These are phyloP conservation scores for Neurospora sp. DNA, from an alignment of 495 filamentous ascomycete species.

Conservation along the genomic window DNA sequence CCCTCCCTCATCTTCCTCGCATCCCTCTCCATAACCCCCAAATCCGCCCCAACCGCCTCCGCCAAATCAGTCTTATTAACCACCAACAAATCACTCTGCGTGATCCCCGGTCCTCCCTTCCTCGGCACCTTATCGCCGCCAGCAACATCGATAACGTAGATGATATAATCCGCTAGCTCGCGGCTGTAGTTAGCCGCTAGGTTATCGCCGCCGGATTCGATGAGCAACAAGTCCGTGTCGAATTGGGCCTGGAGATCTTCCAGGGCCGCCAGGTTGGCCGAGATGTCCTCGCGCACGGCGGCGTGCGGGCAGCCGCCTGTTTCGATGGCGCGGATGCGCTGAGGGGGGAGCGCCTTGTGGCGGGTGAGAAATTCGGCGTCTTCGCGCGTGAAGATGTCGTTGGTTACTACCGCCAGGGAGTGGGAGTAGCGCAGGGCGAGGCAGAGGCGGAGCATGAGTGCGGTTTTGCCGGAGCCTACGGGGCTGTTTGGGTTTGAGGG, in stretches of 20 bases:
- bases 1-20: constrained; percentile 90
- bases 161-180: constrained; percentile 91
- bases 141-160: constrained; percentile 95
- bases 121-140: constrained; percentile 96
- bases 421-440: constrained; percentile 62
- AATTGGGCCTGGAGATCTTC: constrained; percentile 75
- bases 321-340: constrained; percentile 88
- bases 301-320: constrained; percentile 97
- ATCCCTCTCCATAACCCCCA: constrained; percentile 92
- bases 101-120: constrained; percentile 95
- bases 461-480: constrained; percentile 95
- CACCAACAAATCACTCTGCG: constrained; percentile 81
- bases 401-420: constrained; percentile 90
- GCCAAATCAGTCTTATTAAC: constrained; percentile 97
- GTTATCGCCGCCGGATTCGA: constrained; percentile 93
- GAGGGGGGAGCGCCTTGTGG: constrained; percentile 68
- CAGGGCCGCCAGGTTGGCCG: constrained; percentile 81
- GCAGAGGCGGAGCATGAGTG: constrained; percentile 86
- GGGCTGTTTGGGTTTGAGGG: constrained; percentile 43
- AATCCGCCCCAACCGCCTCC: constrained; percentile 80
- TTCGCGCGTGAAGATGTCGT: constrained; percentile 98
- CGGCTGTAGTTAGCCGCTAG: constrained; percentile 91
- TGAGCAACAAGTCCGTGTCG: constrained; percentile 65
- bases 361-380: constrained; percentile 94
- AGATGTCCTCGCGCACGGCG: constrained; percentile 95